Evolutionary conservation across 148 eudicot species (phyloP), one percentile per base, ranked within the genome.

Genomic region (Heliamphora exappendiculata): DNA sequence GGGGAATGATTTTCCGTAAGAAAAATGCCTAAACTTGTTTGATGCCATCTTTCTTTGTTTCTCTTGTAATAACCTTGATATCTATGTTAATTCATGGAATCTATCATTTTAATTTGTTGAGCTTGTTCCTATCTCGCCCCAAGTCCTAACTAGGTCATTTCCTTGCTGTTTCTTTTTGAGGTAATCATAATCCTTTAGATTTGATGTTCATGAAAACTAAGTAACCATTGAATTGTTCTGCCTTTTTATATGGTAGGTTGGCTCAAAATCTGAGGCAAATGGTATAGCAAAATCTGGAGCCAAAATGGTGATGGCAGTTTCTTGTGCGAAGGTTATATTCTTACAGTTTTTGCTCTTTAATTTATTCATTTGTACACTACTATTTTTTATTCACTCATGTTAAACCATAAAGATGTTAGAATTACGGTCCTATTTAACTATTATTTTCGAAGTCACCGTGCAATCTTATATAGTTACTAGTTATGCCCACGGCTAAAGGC

Each of bases 221-320:
- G 47, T 9, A 37, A 39, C 19, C 16, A 16, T 42, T 41, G 19
- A 72, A 6, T 34, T 72, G 14, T 54, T 49, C 36, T 20, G 42
- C 24, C 50, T 75, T 44, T 45, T 55, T 53, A 67, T 59, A 44
- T 80, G 70, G 73, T 79, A 95, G 99, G 99, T 95, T 74, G 99
- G 99, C 47, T 92, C 99, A 82, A 88, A 86, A 80, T 90, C 99
- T 13, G 99, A 95, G 89, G 94, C 99, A 63, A 85, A 82, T 85
- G 99, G 99, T 55, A 95, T 95, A 74, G 99, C 98, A 72, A 95
- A 95, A 90, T 84, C 99, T 82, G 99, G 99, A 74, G 99, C 99
- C 34, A 95, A 95, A 84, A 89, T 95, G 99, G 99, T 95, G 86
- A 93, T 95, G 99, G 99, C 99, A 39, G 97, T 92, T 81, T 89